Conservation (phyloP, 352 stramenopile genomes). For the Phytophthora pinifolia region DNA sequence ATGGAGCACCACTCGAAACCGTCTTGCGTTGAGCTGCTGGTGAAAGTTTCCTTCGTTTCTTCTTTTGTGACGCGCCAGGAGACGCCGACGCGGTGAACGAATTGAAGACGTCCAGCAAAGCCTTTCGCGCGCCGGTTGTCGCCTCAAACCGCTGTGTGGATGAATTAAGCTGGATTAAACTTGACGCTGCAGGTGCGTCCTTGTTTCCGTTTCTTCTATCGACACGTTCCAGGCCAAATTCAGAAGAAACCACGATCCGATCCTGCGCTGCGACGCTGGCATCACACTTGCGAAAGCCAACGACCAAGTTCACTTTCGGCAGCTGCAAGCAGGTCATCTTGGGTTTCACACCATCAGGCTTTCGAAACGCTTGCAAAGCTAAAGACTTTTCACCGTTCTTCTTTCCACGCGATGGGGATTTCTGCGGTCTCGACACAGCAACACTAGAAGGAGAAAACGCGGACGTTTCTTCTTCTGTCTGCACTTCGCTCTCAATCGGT, state of each 20-base stretch:
- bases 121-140: slow-evolving; percentile 28
- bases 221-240: slow-evolving; percentile 28
- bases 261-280: slow-evolving; percentile 19
- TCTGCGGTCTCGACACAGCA: slow-evolving; percentile 4
- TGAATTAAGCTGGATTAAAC: slow-evolving; percentile 23
- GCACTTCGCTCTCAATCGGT: slow-evolving; percentile 20
- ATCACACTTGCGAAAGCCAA: slow-evolving; percentile 48
- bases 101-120: slow-evolving; percentile 42
- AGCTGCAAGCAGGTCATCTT: slow-evolving; percentile 39
- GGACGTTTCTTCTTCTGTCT: slow-evolving; percentile 22
- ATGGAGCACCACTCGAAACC: slow-evolving; percentile 21
- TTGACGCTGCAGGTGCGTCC: slow-evolving; percentile 8
- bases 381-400: slow-evolving; percentile 3
- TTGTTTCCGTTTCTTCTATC: slow-evolving; percentile 16
- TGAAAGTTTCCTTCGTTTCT: slow-evolving; percentile 52
- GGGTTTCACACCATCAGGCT: slow-evolving; percentile 27
- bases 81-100: slow-evolving; percentile 30
- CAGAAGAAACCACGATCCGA: slow-evolving; percentile 31
- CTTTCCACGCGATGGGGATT: slow-evolving; percentile 11
- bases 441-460: slow-evolving; percentile 5
- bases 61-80: slow-evolving; percentile 37
- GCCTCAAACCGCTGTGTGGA: slow-evolving; percentile 24
- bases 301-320: slow-evolving; percentile 46
- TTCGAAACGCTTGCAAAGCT: slow-evolving; percentile 20
- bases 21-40: slow-evolving; percentile 11